Conservation (phyloP, 495 filamentous ascomycete species). For the Penicillium verhagenii region DNA sequence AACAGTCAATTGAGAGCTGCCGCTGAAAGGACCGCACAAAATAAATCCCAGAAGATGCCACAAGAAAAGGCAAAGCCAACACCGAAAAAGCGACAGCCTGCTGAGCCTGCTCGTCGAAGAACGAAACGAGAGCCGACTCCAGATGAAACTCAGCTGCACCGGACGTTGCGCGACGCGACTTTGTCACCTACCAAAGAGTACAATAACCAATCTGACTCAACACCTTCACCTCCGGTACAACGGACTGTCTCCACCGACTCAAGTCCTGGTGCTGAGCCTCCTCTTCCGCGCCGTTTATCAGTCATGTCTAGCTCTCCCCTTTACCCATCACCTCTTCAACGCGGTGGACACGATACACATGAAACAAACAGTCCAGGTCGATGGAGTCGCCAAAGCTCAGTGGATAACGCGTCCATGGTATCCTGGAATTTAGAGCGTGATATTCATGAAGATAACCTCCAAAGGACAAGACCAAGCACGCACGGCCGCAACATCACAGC, state of each 20-base stretch:
- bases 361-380: constrained; percentile 23
- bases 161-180: constrained; percentile 30
- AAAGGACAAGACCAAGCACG: constrained; percentile 32
- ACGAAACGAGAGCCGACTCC: constrained; percentile 41
- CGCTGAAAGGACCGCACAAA: not conserved
- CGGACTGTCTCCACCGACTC: constrained; percentile 37
- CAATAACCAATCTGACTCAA: constrained; percentile 28
- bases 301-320: constrained; percentile 22
- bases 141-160: constrained; percentile 40
- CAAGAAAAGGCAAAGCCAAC: not conserved
- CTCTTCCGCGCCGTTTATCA: constrained; percentile 22
- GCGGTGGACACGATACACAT: constrained; percentile 10
- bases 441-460: constrained; percentile 40
- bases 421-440: constrained; percentile 46
- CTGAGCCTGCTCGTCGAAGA: not conserved
- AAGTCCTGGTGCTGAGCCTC: constrained; percentile 26
- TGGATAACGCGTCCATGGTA: constrained; percentile 38
- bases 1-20: not conserved
- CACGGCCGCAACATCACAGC: constrained; percentile 39
- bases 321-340: constrained; percentile 37
- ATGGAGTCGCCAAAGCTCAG: constrained; percentile 23
- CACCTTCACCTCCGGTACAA: constrained; percentile 40
- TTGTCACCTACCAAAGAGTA: constrained; percentile 10
- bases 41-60: not conserved
- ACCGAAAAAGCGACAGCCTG: not conserved